A percentile compares a stretch with the other conserved stretches of the same genome.
These are phyloP conservation scores for Acanthamoeba healyi DNA, from an alignment of 208 protist species.

Conservation along the genomic window DNA sequence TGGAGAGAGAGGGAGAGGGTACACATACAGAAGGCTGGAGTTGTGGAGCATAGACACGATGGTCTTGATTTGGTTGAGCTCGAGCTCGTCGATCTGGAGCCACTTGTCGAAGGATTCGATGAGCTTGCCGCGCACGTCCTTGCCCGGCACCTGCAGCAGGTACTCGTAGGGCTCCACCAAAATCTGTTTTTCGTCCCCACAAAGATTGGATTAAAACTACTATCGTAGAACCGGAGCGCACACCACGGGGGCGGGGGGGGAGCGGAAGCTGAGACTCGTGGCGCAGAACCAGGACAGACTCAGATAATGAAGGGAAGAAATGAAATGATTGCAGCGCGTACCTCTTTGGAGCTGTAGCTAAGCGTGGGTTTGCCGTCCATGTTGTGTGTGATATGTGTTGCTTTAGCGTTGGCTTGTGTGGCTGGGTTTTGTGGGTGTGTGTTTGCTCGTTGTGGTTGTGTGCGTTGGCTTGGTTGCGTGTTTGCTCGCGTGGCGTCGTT, in stretches of 20 bases:
- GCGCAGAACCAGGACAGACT: too few species aligned
- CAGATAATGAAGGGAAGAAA: not conserved
- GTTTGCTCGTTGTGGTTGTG: not conserved
- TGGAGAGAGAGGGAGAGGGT: not conserved
- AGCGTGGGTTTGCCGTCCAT: conserved; percentile 38
- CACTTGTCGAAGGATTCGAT: conserved; percentile 91
- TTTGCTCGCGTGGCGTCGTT: not conserved
- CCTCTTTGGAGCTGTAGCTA: conserved; percentile 47
- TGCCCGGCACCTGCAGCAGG: conserved; percentile 87
- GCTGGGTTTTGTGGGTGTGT: not conserved
- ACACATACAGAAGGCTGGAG: conserved; percentile 86
- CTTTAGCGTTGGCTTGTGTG: too few species aligned
- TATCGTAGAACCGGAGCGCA: too few species aligned
- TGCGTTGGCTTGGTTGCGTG: not conserved
- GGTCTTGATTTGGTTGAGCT: conserved; percentile 81
- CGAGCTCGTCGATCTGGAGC: conserved; percentile 85
- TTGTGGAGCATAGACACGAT: conserved; percentile 91
- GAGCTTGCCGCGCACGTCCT: conserved; percentile 88
- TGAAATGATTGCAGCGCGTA: not conserved
- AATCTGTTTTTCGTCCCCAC: conserved; percentile 46
- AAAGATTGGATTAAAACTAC: not conserved
- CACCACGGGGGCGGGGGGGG: too few species aligned
- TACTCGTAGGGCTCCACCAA: conserved; percentile 89
- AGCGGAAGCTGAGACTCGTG: too few species aligned
- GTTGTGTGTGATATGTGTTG: not conserved